phyloP scores from a whole-genome alignment of 192 early-diverging fungal genomes.

The Allomyces javanicus region DNA sequence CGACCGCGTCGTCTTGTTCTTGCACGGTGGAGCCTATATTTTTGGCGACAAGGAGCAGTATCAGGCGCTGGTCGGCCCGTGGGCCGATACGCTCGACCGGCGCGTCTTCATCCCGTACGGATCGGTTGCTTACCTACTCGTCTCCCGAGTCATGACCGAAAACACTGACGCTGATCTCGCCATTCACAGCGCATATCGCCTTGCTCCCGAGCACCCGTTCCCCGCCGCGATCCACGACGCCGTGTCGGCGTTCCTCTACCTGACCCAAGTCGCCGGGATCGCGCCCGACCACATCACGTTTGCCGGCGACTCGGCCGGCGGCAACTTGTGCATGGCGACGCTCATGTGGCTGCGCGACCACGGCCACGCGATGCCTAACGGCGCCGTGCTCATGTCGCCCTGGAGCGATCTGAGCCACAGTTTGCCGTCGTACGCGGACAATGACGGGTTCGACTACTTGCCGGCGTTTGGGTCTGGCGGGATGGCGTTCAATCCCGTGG shows the following conservation, averaged over 20 bases:
- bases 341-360: slow-evolving; percentile 35
- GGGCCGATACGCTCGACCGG: slow-evolving; percentile 28
- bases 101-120: slow-evolving; percentile 18
- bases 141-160: neutral
- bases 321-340: slow-evolving; percentile 24
- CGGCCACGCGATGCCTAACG: slow-evolving; percentile 31
- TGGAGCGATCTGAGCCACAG: slow-evolving; percentile 23
- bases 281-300: slow-evolving; percentile 20
- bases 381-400: slow-evolving; percentile 33
- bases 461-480: neutral
- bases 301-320: slow-evolving; percentile 29
- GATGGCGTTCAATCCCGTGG: neutral
- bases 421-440: neutral
- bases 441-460: neutral
- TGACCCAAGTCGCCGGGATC: slow-evolving; percentile 29
- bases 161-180: neutral
- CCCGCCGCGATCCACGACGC: slow-evolving; percentile 67
- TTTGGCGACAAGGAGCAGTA: slow-evolving; percentile 14
- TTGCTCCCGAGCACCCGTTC: slow-evolving; percentile 62
- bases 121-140: neutral
- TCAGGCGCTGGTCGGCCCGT: slow-evolving; percentile 13
- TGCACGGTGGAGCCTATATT: slow-evolving; percentile 58
- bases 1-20: slow-evolving; percentile 42
- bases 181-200: slow-evolving; percentile 42
- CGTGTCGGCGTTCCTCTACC: slow-evolving; percentile 46